These are phyloP conservation scores for Trichosporon sp. DNA, from an alignment of 1,284 basidiomycete genomes.

Conservation along the genomic window DNA sequence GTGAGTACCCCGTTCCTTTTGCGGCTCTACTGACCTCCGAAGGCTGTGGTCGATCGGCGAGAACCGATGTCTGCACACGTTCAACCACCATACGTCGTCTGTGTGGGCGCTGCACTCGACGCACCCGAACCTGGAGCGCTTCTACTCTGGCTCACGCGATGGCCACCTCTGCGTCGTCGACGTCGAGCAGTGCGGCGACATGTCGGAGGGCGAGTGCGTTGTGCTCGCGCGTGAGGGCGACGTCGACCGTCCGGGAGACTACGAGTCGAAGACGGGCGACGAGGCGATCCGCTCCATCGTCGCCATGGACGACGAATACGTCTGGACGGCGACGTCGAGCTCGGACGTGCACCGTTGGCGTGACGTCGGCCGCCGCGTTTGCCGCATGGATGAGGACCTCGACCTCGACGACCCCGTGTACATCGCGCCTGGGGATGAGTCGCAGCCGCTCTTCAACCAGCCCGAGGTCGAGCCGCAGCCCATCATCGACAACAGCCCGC, in stretches of 20 bases:
- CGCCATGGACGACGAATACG: conserved; percentile 77
- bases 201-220: conserved; percentile 85
- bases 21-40: conserved; percentile 44
- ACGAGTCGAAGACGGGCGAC: conserved; percentile 57
- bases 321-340: conserved; percentile 88
- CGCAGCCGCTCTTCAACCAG: conserved; percentile 19
- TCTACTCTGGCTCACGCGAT: conserved; percentile 93
- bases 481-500: conserved; percentile 29
- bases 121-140: conserved; percentile 84
- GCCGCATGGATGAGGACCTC: conserved; percentile 65
- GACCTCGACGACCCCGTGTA: conserved; percentile 39
- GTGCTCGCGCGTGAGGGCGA: conserved; percentile 72
- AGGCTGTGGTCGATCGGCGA: conserved; percentile 91
- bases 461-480: conserved; percentile 34
- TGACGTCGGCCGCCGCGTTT: conserved; percentile 58
- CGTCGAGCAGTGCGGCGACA: conserved; percentile 74
- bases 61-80: conserved; percentile 91
- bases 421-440: conserved; percentile 10
- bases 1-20: conserved; percentile 31
- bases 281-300: conserved; percentile 83
- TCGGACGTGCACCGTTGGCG: conserved; percentile 82
- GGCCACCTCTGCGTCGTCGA: conserved; percentile 89
- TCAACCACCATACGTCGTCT: conserved; percentile 90
- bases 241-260: conserved; percentile 33
- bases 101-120: conserved; percentile 91